Evolutionary conservation across 2,329 filamentous ascomycete species (phyloP).

Genomic region (Colletotrichum neosansevieriae): DNA sequence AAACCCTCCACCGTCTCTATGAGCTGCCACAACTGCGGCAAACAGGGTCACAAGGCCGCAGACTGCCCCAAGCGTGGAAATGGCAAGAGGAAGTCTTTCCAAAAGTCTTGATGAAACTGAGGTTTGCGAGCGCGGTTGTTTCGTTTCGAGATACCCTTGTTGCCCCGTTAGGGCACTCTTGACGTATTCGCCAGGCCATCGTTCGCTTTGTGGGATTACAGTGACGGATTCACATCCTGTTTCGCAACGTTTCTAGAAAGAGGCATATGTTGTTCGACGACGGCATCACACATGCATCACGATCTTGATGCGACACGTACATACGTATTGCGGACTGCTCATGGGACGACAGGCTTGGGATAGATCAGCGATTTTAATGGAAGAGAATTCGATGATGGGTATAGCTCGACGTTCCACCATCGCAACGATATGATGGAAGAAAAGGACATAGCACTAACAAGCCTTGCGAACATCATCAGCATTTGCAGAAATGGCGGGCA

Average conservation of each 20-base stretch:
- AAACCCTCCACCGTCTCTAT: constrained; percentile 43
- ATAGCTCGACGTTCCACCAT: neutral
- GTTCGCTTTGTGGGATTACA: neutral
- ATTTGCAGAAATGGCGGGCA: too few relatives aligned
- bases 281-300: neutral
- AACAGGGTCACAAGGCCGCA: constrained; percentile 69
- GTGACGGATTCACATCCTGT: neutral
- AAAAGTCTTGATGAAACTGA: constrained; percentile 13
- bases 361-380: constrained; percentile 3
- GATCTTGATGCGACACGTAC: constrained; percentile 3
- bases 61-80: constrained; percentile 62
- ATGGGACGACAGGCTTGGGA: neutral
- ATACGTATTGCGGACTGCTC: neutral
- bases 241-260: neutral
- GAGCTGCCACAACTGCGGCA: constrained; percentile 72
- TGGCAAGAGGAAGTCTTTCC: constrained; percentile 23
- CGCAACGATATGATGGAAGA: neutral
- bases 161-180: constrained; percentile 10
- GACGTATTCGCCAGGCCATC: neutral
- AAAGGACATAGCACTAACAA: too few relatives aligned
- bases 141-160: constrained; percentile 30
- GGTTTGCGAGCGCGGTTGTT: constrained; percentile 9
- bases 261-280: neutral
- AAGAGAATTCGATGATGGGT: neutral
- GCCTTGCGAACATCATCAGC: too few relatives aligned